Percentiles rank a stretch among this genome's conserved stretches.
phyloP scores from a whole-genome alignment of 202 grass and related monocot species.

The Setaria italica region DNA sequence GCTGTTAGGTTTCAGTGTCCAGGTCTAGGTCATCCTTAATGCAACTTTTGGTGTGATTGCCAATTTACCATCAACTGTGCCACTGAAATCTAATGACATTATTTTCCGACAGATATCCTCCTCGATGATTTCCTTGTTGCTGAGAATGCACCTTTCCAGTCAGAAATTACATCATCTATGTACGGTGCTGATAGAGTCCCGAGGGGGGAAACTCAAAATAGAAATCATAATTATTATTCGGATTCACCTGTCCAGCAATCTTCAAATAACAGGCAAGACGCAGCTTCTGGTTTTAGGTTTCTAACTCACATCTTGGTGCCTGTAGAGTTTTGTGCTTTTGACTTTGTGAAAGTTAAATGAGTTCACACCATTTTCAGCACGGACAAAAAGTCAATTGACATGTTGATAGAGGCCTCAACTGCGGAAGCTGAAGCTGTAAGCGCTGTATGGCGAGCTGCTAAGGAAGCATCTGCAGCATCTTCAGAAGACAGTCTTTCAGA shows the following conservation, averaged over 20 bases:
- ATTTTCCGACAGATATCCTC: slow-evolving; percentile 76
- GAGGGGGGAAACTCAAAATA: slow-evolving; percentile 56
- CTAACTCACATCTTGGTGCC: slow-evolving; percentile 31
- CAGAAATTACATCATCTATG: slow-evolving; percentile 70
- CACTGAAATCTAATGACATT: slow-evolving; percentile 43
- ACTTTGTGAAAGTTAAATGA: slow-evolving; percentile 42
- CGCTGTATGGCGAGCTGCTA: slow-evolving; percentile 91
- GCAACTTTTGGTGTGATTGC: background rate
- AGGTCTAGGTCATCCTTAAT: background rate
- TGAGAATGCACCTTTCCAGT: slow-evolving; percentile 85
- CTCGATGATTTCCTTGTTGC: slow-evolving; percentile 92
- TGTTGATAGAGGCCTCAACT: slow-evolving; percentile 91
- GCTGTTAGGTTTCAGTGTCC: slow-evolving; percentile 3
- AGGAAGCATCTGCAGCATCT: slow-evolving; percentile 80
- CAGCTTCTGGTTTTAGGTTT: slow-evolving; percentile 52
- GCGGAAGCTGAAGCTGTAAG: slow-evolving; percentile 98
- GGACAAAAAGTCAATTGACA: slow-evolving; percentile 88
- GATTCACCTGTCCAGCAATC: slow-evolving; percentile 60
- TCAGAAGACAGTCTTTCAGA: slow-evolving; percentile 91
- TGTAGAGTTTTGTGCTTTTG: slow-evolving; percentile 20
- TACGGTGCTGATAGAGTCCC: slow-evolving; percentile 62
- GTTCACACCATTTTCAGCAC: slow-evolving; percentile 49
- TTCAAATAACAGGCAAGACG: slow-evolving; percentile 63
- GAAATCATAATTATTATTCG: slow-evolving; percentile 50
- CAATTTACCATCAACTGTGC: slow-evolving; percentile 33